Evolutionary conservation across 176 grass and related monocot genomes (phyloP).

Genomic region (Oropetium thomaeum): DNA sequence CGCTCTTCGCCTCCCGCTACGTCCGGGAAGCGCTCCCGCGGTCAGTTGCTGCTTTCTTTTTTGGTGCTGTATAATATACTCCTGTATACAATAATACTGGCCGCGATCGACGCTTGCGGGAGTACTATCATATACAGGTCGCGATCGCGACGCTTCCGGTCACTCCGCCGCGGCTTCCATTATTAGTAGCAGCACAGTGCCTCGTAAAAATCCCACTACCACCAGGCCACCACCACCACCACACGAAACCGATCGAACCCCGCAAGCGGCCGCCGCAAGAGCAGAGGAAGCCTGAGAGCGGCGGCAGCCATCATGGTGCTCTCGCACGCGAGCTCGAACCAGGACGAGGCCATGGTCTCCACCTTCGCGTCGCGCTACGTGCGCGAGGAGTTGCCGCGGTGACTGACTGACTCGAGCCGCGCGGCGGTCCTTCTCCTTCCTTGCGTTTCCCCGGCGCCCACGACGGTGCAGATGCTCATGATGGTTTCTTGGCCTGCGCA

Average conservation of each 20-base stretch:
- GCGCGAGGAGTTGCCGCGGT: slow-evolving; percentile 49
- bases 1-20: slow-evolving; percentile 63
- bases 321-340: slow-evolving; percentile 33
- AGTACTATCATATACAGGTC: no score
- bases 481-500: background rate
- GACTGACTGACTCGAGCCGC: background rate
- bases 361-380: slow-evolving; percentile 84
- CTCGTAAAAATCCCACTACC: background rate
- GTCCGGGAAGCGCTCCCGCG: slow-evolving; percentile 42
- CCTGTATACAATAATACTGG: no score
- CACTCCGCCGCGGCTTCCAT: background rate
- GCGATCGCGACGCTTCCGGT: background rate
- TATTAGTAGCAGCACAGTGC: background rate
- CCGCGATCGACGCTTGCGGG: no score
- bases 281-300: background rate
- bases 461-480: background rate
- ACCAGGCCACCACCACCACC: background rate
- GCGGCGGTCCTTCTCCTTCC: background rate
- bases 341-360: slow-evolving; percentile 16
- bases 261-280: background rate
- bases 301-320: slow-evolving; percentile 54
- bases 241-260: background rate
- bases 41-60: slow-evolving; percentile 29
- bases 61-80: no score
- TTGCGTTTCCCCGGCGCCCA: no score